Evolutionary conservation across 208 protist genomes (phyloP).

Genomic region (Trichomonas vaginalis): DNA sequence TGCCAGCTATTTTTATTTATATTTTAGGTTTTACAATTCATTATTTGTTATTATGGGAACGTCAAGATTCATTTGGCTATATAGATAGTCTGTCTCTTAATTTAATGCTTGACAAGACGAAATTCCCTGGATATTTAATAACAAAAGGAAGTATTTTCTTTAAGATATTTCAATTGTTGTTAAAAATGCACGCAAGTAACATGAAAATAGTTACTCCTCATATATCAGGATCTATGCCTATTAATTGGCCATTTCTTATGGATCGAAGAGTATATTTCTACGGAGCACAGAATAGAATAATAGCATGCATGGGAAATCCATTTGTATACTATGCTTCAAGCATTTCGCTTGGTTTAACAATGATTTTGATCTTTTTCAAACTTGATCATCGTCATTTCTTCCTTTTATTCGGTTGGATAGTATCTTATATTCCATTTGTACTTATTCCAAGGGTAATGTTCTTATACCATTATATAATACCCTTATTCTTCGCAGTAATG

Average conservation of each 20-base stretch:
- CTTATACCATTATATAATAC: conserved; percentile 7
- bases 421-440: neutral
- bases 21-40: neutral
- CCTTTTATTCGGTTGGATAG: neutral
- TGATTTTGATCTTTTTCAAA: neutral
- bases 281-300: neutral
- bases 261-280: neutral
- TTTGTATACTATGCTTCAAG: neutral
- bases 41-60: neutral
- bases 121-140: neutral
- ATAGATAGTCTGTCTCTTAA: neutral
- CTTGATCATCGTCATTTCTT: neutral
- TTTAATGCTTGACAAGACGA: neutral
- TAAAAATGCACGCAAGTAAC: neutral
- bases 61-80: neutral
- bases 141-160: neutral
- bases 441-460: neutral
- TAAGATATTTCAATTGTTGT: neutral
- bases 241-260: neutral
- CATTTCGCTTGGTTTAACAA: neutral
- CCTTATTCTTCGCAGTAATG: neutral
- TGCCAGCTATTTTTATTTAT: neutral
- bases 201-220: neutral
- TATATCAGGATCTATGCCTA: neutral
- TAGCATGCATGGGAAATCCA: neutral